Base-by-base conservation (phyloP, 768 basidiomycete species). In the Calocybe indica region DNA sequence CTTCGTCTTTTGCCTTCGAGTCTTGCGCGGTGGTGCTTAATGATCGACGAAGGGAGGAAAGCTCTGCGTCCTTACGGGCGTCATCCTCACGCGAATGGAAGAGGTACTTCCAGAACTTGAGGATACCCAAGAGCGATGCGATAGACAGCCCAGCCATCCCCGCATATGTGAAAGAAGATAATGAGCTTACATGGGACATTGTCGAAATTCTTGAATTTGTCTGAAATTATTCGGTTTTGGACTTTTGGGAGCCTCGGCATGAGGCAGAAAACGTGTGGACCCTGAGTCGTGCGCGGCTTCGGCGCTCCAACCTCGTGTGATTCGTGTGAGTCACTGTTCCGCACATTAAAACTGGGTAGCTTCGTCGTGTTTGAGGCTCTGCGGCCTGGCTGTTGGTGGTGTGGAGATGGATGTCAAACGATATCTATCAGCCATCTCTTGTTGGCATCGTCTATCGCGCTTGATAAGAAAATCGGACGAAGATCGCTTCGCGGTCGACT, bases 181-280 rank as follows among this genome's bases (percentile, higher is more conserved):
- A 49, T 37, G 54, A 48, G 41, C 43, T 36, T 37, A 47, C 31
- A 43, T 45, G 50, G 48, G 44, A 52, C 53, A 56, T 55, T 40
- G 49, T 22, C 46, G 33, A 50, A 46, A 52, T 50, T 44, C 39
- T 43, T 51, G 46, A 47, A 35, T 47, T 37, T 28, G 48, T 46
- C 36, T 52, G 43, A 43, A 49, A 48, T 48, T 40, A 40, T 8
- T 46, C 22, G 22, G 22, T 22, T 22, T 22, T 49, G 40, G 46
- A 52, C 42, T 54, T 59, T 45, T 57, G 46, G 43, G 48, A 34
- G 36, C 34, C 45, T 42, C 46, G 40, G 52, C 61, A 66, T 66
- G 67, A 65, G 67, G 67, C 60, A 49, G 34, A 46, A 61, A 61
- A 66, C 64, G 64, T 68, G 65, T 58, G 52, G 37, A 40, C 53